Conservation (phyloP, 345 rosid genomes). For the Salix arbutifolia region DNA sequence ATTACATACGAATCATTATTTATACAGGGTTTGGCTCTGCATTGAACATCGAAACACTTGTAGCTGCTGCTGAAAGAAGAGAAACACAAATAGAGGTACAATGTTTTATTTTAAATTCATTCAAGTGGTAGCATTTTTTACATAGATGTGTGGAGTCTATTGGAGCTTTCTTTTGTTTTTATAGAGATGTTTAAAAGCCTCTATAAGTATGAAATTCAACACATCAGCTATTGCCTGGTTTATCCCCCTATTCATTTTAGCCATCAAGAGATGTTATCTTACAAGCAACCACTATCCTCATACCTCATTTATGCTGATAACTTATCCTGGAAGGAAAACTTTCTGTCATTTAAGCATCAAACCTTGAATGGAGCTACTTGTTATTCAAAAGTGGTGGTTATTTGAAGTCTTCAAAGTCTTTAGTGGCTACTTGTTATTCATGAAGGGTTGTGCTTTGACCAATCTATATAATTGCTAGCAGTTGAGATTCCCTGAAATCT, state of each 20-base stretch:
- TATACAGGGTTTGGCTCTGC: slow-evolving; percentile 92
- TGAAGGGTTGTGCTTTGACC: neutral
- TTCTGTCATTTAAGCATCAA: neutral
- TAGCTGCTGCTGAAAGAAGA: slow-evolving; percentile 95
- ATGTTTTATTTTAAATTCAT: neutral
- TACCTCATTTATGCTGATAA: neutral
- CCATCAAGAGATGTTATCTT: neutral
- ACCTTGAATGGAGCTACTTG: neutral
- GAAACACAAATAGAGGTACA: slow-evolving; percentile 81
- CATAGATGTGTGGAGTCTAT: neutral
- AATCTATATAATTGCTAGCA: neutral
- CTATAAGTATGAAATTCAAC: neutral
- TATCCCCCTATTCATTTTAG: neutral
- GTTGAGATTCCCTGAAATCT: neutral
- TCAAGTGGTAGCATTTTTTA: neutral
- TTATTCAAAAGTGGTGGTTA: neutral
- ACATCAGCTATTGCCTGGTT: neutral
- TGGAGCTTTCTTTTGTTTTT: neutral
- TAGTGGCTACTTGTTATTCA: neutral
- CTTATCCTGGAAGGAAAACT: neutral
- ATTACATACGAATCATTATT: slow-evolving; percentile 2
- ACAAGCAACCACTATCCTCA: neutral
- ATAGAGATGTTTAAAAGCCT: neutral
- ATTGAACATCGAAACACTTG: slow-evolving; percentile 88
- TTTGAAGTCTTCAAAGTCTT: neutral